Base-by-base conservation (phyloP, 1,139 yeast genomes). In the Nakaseomyces sp. region DNA sequence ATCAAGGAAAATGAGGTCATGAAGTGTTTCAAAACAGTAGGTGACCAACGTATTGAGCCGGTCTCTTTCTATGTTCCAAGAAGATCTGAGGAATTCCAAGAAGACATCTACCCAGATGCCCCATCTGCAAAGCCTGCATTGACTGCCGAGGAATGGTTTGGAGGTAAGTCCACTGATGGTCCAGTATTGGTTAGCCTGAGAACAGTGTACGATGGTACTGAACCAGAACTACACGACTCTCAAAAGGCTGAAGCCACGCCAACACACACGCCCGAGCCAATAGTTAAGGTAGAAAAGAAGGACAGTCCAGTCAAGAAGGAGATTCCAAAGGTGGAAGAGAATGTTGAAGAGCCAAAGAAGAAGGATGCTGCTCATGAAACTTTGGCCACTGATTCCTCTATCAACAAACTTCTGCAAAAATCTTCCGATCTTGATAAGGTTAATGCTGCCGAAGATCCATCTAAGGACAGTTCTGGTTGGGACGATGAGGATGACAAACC, bases 21-120 rank as follows among this genome's bases (percentile, higher is more conserved):
- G 48, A 79, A 77, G 57, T 76, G 84, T 39, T 91, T 72, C 70
- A 91, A 91, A 69, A 81, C 95, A 12, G 87, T 87, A 31, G 81
- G 81, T 51, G 97, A 89, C 63, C 74, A 75, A 44, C 66, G 77
- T 33, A 77, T 91, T 52, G 97, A 91, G 67, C 96, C 96, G 12
- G 74, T 91, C 44, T 82, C 95, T 6, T 91, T 89, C 61, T 76
- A 79, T 55, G 96, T 89, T 45, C 98, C 98, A 50, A 79, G 97
- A 71, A 81, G 89, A 61, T 77, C 95, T 2, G 97, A 91, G 59
- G 79, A 82, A 54, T 91, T 91, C 71, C 96, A 91, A 64, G 81
- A 74, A 38, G 97, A 89, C 58, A 87, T 91, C 44, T 91, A 81
- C 60, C 96, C 96, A 3, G 95, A 84, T 62, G 86, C 93, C 31